phyloP scores from a whole-genome alignment of 352 stramenopile species.

The Lagenidium giganteum region DNA sequence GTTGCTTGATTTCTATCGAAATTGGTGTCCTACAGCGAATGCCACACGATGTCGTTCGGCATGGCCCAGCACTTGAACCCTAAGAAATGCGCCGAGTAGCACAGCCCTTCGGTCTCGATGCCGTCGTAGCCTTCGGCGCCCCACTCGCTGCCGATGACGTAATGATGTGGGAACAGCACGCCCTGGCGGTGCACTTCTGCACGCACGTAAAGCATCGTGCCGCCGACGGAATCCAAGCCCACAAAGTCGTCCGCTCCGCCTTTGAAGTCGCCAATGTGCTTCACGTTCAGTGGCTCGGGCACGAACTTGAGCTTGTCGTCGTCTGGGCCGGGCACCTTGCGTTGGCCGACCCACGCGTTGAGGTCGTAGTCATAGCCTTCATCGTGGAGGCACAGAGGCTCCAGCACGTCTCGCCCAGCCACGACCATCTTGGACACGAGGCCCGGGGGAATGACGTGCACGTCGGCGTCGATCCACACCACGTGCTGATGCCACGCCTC shows the following conservation, averaged over 20 bases:
- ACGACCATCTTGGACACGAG: slow-evolving; percentile 27
- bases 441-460: slow-evolving; percentile 12
- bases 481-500: slow-evolving; percentile 34
- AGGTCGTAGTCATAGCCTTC: slow-evolving; percentile 19
- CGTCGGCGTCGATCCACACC: slow-evolving; percentile 32
- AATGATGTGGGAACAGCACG: slow-evolving; percentile 33
- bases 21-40: too few relatives aligned
- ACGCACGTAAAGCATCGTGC: slow-evolving; percentile 39
- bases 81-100: slow-evolving; percentile 39
- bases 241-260: slow-evolving; percentile 12
- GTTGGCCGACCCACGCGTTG: slow-evolving; percentile 22
- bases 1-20: too few relatives aligned
- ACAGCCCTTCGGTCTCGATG: slow-evolving; percentile 49
- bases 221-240: slow-evolving; percentile 37
- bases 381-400: too few relatives aligned
- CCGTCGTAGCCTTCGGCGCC: slow-evolving; percentile 37
- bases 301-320: slow-evolving; percentile 8
- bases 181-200: slow-evolving; percentile 42
- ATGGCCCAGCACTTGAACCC: slow-evolving; percentile 47
- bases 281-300: background rate
- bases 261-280: slow-evolving; percentile 9
- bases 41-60: slow-evolving; percentile 32
- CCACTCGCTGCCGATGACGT: slow-evolving; percentile 36
- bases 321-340: slow-evolving; percentile 3
- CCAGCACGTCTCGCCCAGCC: slow-evolving; percentile 3